These are phyloP conservation scores for Stylonectria norvegica DNA, from an alignment of 2,329 filamentous ascomycete genomes.

Conservation along the genomic window DNA sequence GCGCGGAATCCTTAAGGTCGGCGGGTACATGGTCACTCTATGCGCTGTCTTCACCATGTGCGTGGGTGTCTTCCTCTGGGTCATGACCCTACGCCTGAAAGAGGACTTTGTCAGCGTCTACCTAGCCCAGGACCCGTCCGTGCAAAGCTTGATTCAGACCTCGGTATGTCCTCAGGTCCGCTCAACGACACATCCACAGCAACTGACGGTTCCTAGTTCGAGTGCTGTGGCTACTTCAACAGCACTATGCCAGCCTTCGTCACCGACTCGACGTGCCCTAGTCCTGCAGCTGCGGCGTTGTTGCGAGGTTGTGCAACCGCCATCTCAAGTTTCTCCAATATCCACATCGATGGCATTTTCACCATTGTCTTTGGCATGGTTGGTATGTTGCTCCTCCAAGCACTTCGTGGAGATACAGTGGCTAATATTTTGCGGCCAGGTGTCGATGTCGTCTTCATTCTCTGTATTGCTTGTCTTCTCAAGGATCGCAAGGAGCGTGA, in stretches of 20 bases:
- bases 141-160: slow-evolving; percentile 69
- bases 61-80: slow-evolving; percentile 67
- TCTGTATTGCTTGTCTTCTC: slow-evolving; percentile 70
- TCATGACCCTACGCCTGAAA: slow-evolving; percentile 67
- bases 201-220: slow-evolving; percentile 52
- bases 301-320: slow-evolving; percentile 66
- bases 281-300: slow-evolving; percentile 66
- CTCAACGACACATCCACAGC: neutral
- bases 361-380: slow-evolving; percentile 78
- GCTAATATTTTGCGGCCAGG: slow-evolving; percentile 32
- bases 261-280: slow-evolving; percentile 64
- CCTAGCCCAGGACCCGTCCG: slow-evolving; percentile 49
- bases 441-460: slow-evolving; percentile 63
- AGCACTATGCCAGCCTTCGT: slow-evolving; percentile 69
- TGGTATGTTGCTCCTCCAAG: slow-evolving; percentile 40
- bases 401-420: neutral
- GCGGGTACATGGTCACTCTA: slow-evolving; percentile 61
- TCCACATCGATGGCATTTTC: slow-evolving; percentile 72
- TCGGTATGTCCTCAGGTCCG: slow-evolving; percentile 48
- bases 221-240: slow-evolving; percentile 78
- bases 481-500: slow-evolving; percentile 79
- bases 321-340: slow-evolving; percentile 66
- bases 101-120: slow-evolving; percentile 61
- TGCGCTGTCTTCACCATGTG: slow-evolving; percentile 62
- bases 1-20: slow-evolving; percentile 67